Base-by-base conservation (phyloP, 1,284 basidiomycete genomes). In the Puccinia horiana region DNA sequence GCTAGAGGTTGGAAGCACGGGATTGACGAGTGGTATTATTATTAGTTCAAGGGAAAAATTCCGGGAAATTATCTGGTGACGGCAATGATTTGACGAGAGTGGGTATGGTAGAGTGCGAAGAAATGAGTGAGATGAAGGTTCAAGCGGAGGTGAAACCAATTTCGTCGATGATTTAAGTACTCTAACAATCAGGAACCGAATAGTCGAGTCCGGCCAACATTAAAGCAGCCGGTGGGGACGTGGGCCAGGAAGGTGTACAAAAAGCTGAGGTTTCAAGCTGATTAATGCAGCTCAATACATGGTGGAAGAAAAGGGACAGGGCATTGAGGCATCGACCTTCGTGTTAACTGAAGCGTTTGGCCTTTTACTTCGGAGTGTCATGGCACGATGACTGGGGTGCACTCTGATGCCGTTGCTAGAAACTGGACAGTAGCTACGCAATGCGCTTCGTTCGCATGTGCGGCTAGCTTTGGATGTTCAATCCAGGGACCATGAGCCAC, bases 261-360 rank as follows among this genome's bases (percentile, higher is more conserved):
- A 69, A 69, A 44, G 65, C n/a, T 37, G 37, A 69, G 40, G 65
- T 69, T 69, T 69, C 65, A 69, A 47, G 37, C 40, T 69, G 65
- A 69, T 69, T 37, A 37, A 69, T 69, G 65, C 65, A 47, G 40
- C 65, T 44, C 6, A 47, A 29, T 1, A n/a, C 40, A 23, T 69
- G 23, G 42, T 29, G 40, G 32, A 23, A 69, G 65, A 69, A 40
- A 11, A 69, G 42, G 40, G n/a, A 44, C 23, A 26, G 18, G 65
- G 65, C 65, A 47, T 12, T 12, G n/a, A 69, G 65, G 65, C 8
- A 5, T 4, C 42, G 42, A 44, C 37, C 65, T 47, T 9, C 12
- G 23, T 9, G 4, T 16, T 58, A n/a, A 16, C 32, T 2, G 20
- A 23, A 67, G 61, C 35, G 61, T 40, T 11, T 40, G 26, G 35